Conservation (phyloP, 306 rosid genomes). For the Gynostemma pentaphyllum region DNA sequence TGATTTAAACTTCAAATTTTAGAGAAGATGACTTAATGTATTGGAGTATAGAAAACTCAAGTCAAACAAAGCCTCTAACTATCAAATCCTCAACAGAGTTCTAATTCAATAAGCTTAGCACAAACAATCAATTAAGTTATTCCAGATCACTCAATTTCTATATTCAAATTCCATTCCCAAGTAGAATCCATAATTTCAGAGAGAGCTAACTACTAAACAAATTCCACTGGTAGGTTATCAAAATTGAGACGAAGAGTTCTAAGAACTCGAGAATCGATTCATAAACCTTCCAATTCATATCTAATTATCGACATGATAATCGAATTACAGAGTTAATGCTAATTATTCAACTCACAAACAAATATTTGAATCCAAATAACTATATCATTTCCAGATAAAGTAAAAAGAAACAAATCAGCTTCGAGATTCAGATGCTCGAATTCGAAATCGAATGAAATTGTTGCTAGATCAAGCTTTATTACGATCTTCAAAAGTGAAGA, state of each 20-base stretch:
- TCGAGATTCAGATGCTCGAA: not conserved
- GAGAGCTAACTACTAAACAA: not conserved
- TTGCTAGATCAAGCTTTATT: conserved; percentile 6
- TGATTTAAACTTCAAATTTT: not conserved
- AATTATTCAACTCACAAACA: not conserved
- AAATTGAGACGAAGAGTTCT: not conserved
- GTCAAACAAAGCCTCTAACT: not conserved
- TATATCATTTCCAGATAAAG: not conserved
- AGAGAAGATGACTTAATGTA: not conserved
- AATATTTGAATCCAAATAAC: not conserved
- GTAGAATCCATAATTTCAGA: not conserved
- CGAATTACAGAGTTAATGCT: not conserved
- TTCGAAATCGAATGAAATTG: not conserved
- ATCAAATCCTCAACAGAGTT: not conserved
- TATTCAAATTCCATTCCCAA: conserved; percentile 1
- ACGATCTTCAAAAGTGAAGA: not conserved
- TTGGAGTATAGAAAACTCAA: not conserved
- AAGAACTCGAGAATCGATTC: not conserved
- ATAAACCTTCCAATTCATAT: not conserved
- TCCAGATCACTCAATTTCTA: not conserved
- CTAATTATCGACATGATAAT: not conserved
- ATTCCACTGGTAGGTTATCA: not conserved
- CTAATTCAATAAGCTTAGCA: not conserved
- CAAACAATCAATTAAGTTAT: not conserved
- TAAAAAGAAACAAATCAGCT: not conserved